Evolutionary conservation across 1,284 basidiomycete genomes (phyloP), one percentile per base, ranked within the genome.

Genomic region (Fomitopsis palustris): DNA sequence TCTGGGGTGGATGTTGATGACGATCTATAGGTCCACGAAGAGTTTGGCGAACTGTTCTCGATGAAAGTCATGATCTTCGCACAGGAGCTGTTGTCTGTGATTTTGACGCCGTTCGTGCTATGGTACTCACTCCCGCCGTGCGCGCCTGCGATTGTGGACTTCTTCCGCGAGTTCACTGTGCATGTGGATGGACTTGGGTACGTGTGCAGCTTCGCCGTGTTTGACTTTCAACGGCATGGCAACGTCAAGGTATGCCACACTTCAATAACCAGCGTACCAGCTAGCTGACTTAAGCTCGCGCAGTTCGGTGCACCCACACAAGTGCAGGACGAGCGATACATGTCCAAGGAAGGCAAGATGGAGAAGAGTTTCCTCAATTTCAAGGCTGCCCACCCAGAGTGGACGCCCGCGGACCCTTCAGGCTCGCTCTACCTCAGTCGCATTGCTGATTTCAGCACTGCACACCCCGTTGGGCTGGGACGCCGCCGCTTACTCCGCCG

Each of bases 351-450:
- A 65, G 92, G 93, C 56, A 97, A 98, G 81, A 98, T 99, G 95
- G 96, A 99, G 79, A 96, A 98, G 78, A 92, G 88, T 68, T 95
- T 99, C 75, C 77, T 98, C 38, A 95, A 94, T 69, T 99, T 99
- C 82, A 96, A 95, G 78, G 93, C 93, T 47, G 90, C 93, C 12
- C 93, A 98, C 75, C 95, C 95, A 10, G 93, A 95, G 68, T 98
- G 95, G 95, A 91, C 87, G 64, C 95, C 95, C 1, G 80, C 84
- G 2, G 94, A 98, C 71, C 92, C 92, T 0, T 83, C 87, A 16
- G 88, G 92, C 6, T 95, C 93, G 1, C 77, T 95, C 14, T 95
- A 94, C 71, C 84, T 96, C 49, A 90, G 84, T 65, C 84, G 90
- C 49, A 86, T 96, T 73, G 88, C 91, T 1, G 90, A 92, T 59